These are phyloP conservation scores for Carex myosuroides DNA, from an alignment of 176 grass and related monocot genomes.

Conservation along the genomic window DNA sequence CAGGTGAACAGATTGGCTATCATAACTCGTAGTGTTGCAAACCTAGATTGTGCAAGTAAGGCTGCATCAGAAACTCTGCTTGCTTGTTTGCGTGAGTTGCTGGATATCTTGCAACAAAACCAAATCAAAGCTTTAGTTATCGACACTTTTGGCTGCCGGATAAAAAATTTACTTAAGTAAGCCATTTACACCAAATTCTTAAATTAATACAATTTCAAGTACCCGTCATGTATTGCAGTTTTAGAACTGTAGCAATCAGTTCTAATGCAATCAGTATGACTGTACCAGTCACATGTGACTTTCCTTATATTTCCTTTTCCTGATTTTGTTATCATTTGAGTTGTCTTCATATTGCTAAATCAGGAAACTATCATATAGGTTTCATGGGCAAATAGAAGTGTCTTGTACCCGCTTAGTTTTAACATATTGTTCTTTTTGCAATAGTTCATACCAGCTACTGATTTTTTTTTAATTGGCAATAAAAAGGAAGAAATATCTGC, in stretches of 20 bases:
- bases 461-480: background rate
- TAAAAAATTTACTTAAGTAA: conserved; percentile 38
- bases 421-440: background rate
- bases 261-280: background rate
- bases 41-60: conserved; percentile 16
- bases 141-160: conserved; percentile 35
- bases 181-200: background rate
- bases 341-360: background rate
- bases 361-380: background rate
- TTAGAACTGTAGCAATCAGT: background rate
- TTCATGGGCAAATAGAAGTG: background rate
- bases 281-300: background rate
- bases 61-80: conserved; percentile 6
- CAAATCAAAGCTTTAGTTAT: conserved; percentile 39
- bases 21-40: conserved; percentile 35
- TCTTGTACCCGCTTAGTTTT: background rate
- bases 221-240: background rate
- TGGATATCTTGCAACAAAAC: conserved; percentile 26
- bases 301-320: background rate
- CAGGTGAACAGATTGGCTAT: conserved; percentile 31
- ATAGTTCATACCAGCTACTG: background rate
- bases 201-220: background rate
- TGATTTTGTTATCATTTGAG: background rate
- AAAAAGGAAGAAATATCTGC: conserved; percentile 30
- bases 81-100: conserved; percentile 19